A percentile compares a stretch with the other conserved stretches of the same genome.
These are phyloP conservation scores for Casuarina equisetifolia DNA, from an alignment of 306 rosid genomes.

Conservation along the genomic window DNA sequence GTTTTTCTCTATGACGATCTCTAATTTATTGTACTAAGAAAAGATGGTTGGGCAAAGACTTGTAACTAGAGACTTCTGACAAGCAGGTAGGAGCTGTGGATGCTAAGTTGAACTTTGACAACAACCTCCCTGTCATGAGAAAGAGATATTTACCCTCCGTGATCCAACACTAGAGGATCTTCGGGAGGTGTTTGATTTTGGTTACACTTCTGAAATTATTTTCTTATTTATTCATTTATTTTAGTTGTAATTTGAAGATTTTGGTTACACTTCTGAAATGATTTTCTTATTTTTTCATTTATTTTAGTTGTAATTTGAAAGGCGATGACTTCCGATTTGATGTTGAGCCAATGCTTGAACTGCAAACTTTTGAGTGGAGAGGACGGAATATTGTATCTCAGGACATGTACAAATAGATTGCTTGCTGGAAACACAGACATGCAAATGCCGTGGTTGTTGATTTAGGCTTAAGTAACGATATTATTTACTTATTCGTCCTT, in stretches of 20 bases:
- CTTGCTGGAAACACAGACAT: background rate
- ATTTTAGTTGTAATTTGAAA: background rate
- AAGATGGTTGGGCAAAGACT: conserved; percentile 98
- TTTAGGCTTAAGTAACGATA: background rate
- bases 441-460: background rate
- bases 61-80: conserved; percentile 96
- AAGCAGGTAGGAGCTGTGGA: conserved; percentile 97
- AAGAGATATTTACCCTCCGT: conserved; percentile 84
- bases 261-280: conserved; percentile 1
- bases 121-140: conserved; percentile 88
- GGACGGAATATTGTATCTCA: background rate
- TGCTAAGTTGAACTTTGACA: conserved; percentile 97
- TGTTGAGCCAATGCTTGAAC: background rate
- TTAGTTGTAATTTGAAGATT: background rate
- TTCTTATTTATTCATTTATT: no score
- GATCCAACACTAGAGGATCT: conserved; percentile 99
- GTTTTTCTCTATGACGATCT: background rate
- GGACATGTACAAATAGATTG: background rate
- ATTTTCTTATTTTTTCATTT: no score
- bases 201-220: background rate
- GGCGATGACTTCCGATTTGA: background rate
- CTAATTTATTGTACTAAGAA: conserved; percentile 45
- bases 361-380: background rate
- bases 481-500: background rate
- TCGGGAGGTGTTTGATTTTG: conserved; percentile 65